These are phyloP conservation scores for Prosopis cineraria DNA, from an alignment of 306 rosid genomes.

Conservation along the genomic window DNA sequence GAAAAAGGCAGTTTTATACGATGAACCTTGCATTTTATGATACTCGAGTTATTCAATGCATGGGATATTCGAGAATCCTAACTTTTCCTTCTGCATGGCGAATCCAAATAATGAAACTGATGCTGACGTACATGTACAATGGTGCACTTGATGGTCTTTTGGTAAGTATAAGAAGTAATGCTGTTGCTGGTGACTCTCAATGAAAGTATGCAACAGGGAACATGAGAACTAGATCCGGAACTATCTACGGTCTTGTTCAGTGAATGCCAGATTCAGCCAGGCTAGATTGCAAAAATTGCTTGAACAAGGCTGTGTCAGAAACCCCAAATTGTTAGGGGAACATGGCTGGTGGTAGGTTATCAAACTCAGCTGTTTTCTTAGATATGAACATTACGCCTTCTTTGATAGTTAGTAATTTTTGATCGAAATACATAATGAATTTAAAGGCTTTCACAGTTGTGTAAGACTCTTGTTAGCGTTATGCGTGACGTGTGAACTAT, in stretches of 20 bases:
- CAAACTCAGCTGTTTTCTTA: neutral
- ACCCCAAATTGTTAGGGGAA: neutral
- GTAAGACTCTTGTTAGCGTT: neutral
- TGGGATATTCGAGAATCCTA: neutral
- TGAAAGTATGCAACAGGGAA: neutral
- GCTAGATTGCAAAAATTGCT: neutral
- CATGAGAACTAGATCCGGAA: neutral
- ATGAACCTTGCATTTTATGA: neutral
- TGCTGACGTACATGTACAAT: neutral
- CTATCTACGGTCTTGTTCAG: neutral
- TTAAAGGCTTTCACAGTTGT: too few species aligned
- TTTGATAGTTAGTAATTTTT: neutral
- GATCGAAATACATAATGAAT: too few species aligned
- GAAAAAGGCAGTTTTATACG: neutral
- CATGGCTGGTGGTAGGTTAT: too few species aligned
- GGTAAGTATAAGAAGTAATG: neutral
- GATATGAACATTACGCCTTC: neutral
- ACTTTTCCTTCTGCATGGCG: neutral
- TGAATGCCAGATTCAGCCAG: neutral
- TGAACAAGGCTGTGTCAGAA: neutral
- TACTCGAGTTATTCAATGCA: neutral
- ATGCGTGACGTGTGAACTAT: too few species aligned
- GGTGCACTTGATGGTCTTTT: neutral
- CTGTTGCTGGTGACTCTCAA: neutral
- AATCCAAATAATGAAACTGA: neutral